Evolutionary conservation across 2,329 filamentous ascomycete species (phyloP).

Genomic region (Penicillium sp.): DNA sequence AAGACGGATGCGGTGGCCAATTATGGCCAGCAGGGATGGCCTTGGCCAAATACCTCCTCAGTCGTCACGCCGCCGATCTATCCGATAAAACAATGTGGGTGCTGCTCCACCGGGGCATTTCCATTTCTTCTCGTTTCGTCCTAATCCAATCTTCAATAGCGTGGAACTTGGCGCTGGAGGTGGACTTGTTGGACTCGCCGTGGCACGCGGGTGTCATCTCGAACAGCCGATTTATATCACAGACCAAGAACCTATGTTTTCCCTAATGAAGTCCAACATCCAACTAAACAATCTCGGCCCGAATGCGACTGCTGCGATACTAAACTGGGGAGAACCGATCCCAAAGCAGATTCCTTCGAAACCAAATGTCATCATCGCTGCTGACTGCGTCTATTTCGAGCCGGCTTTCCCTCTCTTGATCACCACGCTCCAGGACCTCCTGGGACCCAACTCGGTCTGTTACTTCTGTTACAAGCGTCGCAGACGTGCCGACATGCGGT

Average conservation of each 20-base stretch:
- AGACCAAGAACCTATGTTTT: slow-evolving; percentile 81
- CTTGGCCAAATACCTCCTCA: slow-evolving; percentile 79
- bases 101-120: neutral
- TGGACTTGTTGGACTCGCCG: slow-evolving; percentile 71
- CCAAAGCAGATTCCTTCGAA: slow-evolving; percentile 39
- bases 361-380: slow-evolving; percentile 84
- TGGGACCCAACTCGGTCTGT: slow-evolving; percentile 64
- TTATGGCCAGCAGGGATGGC: slow-evolving; percentile 94
- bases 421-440: slow-evolving; percentile 69
- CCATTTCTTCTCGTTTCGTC: neutral
- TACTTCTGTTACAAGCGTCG: slow-evolving; percentile 96
- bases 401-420: slow-evolving; percentile 87
- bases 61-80: slow-evolving; percentile 64
- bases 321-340: slow-evolving; percentile 68
- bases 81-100: slow-evolving; percentile 70
- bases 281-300: slow-evolving; percentile 68
- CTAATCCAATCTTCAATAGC: slow-evolving; percentile 46
- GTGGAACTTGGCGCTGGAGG: slow-evolving; percentile 90
- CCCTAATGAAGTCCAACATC: slow-evolving; percentile 84
- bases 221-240: slow-evolving; percentile 68
- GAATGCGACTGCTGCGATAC: slow-evolving; percentile 63
- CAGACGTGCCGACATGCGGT: slow-evolving; percentile 73
- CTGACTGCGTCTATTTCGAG: slow-evolving; percentile 97
- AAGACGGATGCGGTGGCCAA: slow-evolving; percentile 85
- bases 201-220: slow-evolving; percentile 56